Evolutionary conservation across 495 filamentous ascomycete species (phyloP).

Genomic region (Choiromyces venosus): DNA sequence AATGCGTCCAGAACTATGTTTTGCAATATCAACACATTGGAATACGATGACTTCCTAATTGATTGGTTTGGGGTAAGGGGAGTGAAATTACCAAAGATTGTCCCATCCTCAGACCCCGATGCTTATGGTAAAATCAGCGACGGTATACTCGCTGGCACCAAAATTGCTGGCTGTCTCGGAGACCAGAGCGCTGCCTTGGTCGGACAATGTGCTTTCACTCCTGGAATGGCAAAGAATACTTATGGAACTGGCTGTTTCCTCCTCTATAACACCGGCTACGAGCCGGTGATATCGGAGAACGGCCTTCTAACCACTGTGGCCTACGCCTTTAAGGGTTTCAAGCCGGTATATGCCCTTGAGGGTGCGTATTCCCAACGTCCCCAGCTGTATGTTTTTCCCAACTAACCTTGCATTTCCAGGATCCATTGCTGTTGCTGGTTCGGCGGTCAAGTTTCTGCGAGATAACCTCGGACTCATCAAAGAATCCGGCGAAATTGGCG

Average conservation of each 20-base stretch:
- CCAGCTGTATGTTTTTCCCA: neutral
- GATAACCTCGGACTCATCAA: conserved; percentile 83
- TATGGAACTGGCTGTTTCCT: conserved; percentile 96
- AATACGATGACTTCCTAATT: conserved; percentile 78
- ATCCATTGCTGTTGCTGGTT: conserved; percentile 78
- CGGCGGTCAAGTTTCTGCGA: conserved; percentile 83
- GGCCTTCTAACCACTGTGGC: conserved; percentile 85
- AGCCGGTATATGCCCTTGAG: conserved; percentile 85
- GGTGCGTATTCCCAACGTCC: conserved; percentile 47
- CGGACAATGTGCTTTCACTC: conserved; percentile 82
- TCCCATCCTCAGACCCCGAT: conserved; percentile 72
- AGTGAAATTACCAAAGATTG: conserved; percentile 74
- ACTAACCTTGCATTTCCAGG: conserved; percentile 19
- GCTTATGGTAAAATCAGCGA: conserved; percentile 64
- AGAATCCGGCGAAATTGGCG: conserved; percentile 70
- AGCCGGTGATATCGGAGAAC: conserved; percentile 85
- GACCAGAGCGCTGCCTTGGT: conserved; percentile 92
- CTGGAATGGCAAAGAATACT: conserved; percentile 89
- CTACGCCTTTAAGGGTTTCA: conserved; percentile 67
- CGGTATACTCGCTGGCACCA: conserved; percentile 67
- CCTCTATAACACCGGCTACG: conserved; percentile 84
- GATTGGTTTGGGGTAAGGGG: conserved; percentile 73
- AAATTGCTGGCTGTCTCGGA: conserved; percentile 80
- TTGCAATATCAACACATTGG: conserved; percentile 79
- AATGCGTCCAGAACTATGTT: conserved; percentile 97